These are phyloP conservation scores for Candida labiduridarum DNA, from an alignment of 1,139 yeast genomes.

Conservation along the genomic window DNA sequence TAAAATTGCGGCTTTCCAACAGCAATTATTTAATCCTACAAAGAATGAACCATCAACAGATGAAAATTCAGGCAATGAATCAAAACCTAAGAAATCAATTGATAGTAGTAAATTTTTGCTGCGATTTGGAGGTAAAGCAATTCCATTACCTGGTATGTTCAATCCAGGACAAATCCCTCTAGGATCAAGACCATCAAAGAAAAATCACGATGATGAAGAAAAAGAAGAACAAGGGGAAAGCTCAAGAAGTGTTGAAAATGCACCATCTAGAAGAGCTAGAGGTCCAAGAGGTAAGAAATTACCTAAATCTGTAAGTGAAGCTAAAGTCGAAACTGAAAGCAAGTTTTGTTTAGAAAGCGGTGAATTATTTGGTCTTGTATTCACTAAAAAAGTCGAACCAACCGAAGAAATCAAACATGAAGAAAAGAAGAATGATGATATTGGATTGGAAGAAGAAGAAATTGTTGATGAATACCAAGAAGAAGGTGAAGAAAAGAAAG, in stretches of 20 bases:
- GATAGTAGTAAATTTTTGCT: not conserved
- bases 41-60: constrained; percentile 20
- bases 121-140: constrained; percentile 53
- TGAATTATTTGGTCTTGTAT: constrained; percentile 39
- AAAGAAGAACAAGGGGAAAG: constrained; percentile 10
- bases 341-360: constrained; percentile 34
- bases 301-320: constrained; percentile 62
- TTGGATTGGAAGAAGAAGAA: not conserved
- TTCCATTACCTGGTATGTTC: constrained; percentile 69
- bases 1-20: constrained; percentile 78
- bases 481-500: not conserved
- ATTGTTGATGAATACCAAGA: not conserved
- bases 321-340: constrained; percentile 32
- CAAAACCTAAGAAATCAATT: constrained; percentile 1
- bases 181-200: constrained; percentile 6
- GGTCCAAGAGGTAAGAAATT: constrained; percentile 82
- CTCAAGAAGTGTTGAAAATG: constrained; percentile 17
- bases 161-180: constrained; percentile 24
- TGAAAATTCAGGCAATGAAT: not conserved
- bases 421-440: not conserved
- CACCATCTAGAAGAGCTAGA: constrained; percentile 49
- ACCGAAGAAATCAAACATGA: not conserved
- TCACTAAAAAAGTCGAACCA: constrained; percentile 8
- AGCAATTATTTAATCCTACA: constrained; percentile 34
- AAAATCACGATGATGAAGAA: constrained; percentile 4